These are phyloP conservation scores for Zymoseptoria pseudotritici DNA, from an alignment of 2,329 filamentous ascomycete genomes.

Conservation along the genomic window DNA sequence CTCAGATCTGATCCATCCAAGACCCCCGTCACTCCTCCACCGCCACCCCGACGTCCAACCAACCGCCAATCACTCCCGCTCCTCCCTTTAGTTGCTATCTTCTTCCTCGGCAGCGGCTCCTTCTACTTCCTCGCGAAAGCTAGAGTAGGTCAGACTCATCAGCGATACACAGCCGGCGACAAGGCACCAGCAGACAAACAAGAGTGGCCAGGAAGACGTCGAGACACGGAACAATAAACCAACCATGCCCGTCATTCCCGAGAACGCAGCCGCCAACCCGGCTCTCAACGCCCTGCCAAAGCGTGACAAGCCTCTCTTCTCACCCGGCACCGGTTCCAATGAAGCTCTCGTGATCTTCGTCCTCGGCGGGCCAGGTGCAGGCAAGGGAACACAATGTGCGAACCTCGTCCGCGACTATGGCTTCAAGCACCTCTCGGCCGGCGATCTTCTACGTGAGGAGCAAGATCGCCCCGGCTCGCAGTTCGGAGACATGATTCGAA, in stretches of 20 bases:
- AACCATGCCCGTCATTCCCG: constrained; percentile 34
- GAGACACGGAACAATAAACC: constrained; percentile 3
- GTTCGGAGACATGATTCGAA: constrained; percentile 87
- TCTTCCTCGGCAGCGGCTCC: constrained; percentile 37
- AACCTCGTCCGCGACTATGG: constrained; percentile 80
- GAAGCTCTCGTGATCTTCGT: constrained; percentile 93
- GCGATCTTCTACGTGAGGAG: constrained; percentile 88
- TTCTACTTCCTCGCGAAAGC: constrained; percentile 43
- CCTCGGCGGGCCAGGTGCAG: constrained; percentile 88
- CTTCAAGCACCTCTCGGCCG: constrained; percentile 89
- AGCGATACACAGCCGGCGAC: constrained; percentile 24
- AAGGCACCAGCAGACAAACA: constrained; percentile 21
- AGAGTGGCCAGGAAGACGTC: constrained; percentile 20
- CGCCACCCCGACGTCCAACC: constrained; percentile 8
- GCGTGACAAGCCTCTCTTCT: constrained; percentile 64
- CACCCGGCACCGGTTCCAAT: constrained; percentile 39
- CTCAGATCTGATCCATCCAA: background rate
- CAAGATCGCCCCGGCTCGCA: constrained; percentile 78
- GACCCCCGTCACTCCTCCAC: background rate
- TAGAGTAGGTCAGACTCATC: constrained; percentile 27
- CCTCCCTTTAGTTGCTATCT: constrained; percentile 42
- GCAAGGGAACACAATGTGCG: constrained; percentile 93
- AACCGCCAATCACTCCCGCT: constrained; percentile 34
- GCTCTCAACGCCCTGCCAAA: constrained; percentile 29
- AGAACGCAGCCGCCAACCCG: constrained; percentile 23